Percentiles rank a stretch among this genome's conserved stretches.
phyloP scores from a whole-genome alignment of 768 basidiomycete species.

The Hericium coralloides region DNA sequence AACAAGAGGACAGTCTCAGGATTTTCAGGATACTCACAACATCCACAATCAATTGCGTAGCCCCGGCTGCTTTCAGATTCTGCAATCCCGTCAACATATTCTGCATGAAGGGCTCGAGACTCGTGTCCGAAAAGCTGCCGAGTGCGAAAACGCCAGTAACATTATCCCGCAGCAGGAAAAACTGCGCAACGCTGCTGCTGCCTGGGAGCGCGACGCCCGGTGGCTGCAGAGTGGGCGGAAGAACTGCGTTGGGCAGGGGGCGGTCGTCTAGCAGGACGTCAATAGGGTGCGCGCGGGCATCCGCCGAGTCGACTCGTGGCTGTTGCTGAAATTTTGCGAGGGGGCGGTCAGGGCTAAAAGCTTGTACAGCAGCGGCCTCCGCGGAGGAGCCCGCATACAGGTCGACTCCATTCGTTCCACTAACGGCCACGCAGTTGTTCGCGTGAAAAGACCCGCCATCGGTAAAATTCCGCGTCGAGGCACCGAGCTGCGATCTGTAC shows the following conservation, averaged over 20 bases:
- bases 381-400: slow-evolving; percentile 11
- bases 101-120: slow-evolving; percentile 32
- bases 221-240: slow-evolving; percentile 30
- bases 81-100: slow-evolving; percentile 38
- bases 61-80: slow-evolving; percentile 38
- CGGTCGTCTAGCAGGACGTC: slow-evolving; percentile 41
- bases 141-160: slow-evolving; percentile 48
- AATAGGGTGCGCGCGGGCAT: slow-evolving; percentile 26
- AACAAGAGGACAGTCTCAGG: no score
- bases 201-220: slow-evolving; percentile 27
- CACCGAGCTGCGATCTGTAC: slow-evolving; percentile 46
- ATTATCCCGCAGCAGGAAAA: slow-evolving; percentile 43
- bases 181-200: slow-evolving; percentile 44
- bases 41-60: slow-evolving; percentile 47
- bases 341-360: slow-evolving; percentile 1
- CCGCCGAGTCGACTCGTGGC: slow-evolving; percentile 9
- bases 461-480: slow-evolving; percentile 36
- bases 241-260: slow-evolving; percentile 31
- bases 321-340: slow-evolving; percentile 17
- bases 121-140: slow-evolving; percentile 44
- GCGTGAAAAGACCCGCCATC: slow-evolving; percentile 38
- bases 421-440: slow-evolving; percentile 42
- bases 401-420: slow-evolving; percentile 37
- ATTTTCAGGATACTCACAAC: slow-evolving; percentile 22
- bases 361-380: background rate